A percentile compares a stretch with the other conserved stretches of the same genome.
Evolutionary conservation across 139 green algal species (phyloP).

Genomic region (Coccomyxa sp.): DNA sequence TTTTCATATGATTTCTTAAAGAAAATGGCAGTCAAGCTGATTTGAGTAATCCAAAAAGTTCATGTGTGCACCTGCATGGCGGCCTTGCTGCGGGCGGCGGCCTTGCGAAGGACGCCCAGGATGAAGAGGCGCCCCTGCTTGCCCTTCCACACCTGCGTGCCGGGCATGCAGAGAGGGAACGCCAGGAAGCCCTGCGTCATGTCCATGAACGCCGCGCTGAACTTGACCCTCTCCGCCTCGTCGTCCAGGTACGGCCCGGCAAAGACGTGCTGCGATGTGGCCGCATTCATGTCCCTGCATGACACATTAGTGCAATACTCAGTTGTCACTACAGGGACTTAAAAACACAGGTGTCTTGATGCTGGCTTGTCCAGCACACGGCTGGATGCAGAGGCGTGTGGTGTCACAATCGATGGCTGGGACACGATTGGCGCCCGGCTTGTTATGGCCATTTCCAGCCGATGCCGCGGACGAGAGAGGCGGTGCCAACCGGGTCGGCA

Average conservation of each 20-base stretch:
- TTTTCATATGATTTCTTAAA: too few species aligned
- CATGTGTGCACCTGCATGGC: slow-evolving; percentile 20
- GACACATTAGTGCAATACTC: neutral
- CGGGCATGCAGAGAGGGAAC: slow-evolving; percentile 75
- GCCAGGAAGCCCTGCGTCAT: slow-evolving; percentile 78
- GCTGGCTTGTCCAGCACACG: neutral
- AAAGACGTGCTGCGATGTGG: slow-evolving; percentile 79
- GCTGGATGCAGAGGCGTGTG: too few species aligned
- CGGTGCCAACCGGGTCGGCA: too few species aligned
- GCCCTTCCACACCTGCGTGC: slow-evolving; percentile 70
- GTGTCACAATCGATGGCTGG: too few species aligned
- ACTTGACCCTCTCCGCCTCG: slow-evolving; percentile 43
- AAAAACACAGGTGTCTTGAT: too few species aligned
- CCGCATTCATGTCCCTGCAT: slow-evolving; percentile 69
- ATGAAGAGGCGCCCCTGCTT: slow-evolving; percentile 66
- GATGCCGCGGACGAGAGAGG: too few species aligned
- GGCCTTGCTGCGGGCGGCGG: slow-evolving; percentile 47
- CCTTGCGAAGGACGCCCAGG: slow-evolving; percentile 56
- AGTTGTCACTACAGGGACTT: neutral
- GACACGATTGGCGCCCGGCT: too few species aligned
- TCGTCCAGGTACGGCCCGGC: slow-evolving; percentile 79
- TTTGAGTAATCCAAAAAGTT: too few species aligned
- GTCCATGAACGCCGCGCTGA: slow-evolving; percentile 57
- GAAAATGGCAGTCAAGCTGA: too few species aligned
- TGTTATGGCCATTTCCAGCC: too few species aligned